phyloP scores from a whole-genome alignment of 2,329 filamentous ascomycete species.

The Hypoxylon sp. region DNA sequence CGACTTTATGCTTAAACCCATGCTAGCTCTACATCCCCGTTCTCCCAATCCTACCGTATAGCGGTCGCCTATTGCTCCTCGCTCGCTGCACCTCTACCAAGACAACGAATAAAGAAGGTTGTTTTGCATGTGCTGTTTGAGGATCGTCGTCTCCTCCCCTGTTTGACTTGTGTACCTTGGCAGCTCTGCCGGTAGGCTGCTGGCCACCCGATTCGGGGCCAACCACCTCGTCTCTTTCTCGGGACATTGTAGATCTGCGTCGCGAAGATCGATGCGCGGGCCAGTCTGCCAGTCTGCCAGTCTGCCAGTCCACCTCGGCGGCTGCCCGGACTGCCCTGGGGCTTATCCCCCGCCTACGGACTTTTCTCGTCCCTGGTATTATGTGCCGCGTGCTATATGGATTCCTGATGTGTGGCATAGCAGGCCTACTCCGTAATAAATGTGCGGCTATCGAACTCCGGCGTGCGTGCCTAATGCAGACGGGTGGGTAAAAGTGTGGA shows the following conservation, averaged over 20 bases:
- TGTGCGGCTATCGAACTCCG: slow-evolving; percentile 21
- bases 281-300: slow-evolving; percentile 24
- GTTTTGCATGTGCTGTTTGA: slow-evolving; percentile 30
- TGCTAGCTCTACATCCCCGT: neutral
- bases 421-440: slow-evolving; percentile 14
- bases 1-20: slow-evolving; percentile 21
- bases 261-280: slow-evolving; percentile 31
- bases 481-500: slow-evolving; percentile 11
- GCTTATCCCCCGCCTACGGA: slow-evolving; percentile 1
- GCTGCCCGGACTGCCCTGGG: slow-evolving; percentile 7
- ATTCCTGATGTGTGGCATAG: too few species aligned
- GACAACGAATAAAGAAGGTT: slow-evolving; percentile 15
- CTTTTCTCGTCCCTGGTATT: slow-evolving; percentile 19
- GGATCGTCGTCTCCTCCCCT: slow-evolving; percentile 12
- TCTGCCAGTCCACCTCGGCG: slow-evolving; percentile 21
- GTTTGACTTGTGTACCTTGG: neutral
- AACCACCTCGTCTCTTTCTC: slow-evolving; percentile 33
- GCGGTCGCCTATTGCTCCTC: too few species aligned
- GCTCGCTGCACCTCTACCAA: neutral
- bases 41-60: neutral
- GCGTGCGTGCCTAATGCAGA: slow-evolving; percentile 22
- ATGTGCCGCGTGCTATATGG: slow-evolving; percentile 10
- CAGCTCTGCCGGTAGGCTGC: slow-evolving; percentile 11
- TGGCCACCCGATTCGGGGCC: slow-evolving; percentile 25
- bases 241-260: slow-evolving; percentile 30